phyloP scores from a whole-genome alignment of 192 early-diverging fungal genomes.

The Coemansia sp. region DNA sequence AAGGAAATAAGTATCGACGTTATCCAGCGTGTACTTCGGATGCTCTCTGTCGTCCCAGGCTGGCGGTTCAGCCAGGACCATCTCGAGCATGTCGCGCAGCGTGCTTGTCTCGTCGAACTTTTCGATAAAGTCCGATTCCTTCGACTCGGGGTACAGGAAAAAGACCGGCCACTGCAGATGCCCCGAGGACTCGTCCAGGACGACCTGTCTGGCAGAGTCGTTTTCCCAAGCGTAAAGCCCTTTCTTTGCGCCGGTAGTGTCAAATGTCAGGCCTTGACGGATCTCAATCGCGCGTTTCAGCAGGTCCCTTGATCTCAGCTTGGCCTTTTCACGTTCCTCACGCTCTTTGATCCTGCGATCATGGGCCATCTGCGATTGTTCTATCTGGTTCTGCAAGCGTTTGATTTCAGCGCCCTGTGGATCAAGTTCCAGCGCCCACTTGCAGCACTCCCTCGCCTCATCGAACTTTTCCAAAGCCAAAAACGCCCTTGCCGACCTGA shows the following conservation, averaged over 20 bases:
- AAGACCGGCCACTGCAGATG: conserved; percentile 80
- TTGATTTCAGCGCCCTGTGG: conserved; percentile 58
- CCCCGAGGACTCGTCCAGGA: conserved; percentile 58
- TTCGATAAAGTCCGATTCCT: conserved; percentile 85
- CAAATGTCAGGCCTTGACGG: conserved; percentile 40
- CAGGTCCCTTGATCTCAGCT: conserved; percentile 46
- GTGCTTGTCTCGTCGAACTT: conserved; percentile 80
- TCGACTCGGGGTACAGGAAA: conserved; percentile 93
- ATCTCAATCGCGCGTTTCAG: conserved; percentile 57
- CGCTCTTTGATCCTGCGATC: conserved; percentile 29
- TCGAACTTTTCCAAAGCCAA: conserved; percentile 73
- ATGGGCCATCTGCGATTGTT: conserved; percentile 1
- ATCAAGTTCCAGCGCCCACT: conserved; percentile 68
- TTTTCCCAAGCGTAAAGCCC: conserved; percentile 41
- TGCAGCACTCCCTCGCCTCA: conserved; percentile 86
- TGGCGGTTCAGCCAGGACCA: conserved; percentile 78
- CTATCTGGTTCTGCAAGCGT: conserved; percentile 36
- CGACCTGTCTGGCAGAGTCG: conserved; percentile 55
- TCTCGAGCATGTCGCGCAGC: conserved; percentile 79
- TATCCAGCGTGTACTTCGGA: conserved; percentile 66
- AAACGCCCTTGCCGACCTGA: conserved; percentile 83
- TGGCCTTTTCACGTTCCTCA: conserved; percentile 43
- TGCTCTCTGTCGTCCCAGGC: conserved; percentile 73
- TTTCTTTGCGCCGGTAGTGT: conserved; percentile 12
- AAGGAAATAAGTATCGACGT: conserved; percentile 83